Conservation (phyloP, 1,284 basidiomycete genomes). For the Ustilago vetiveriae region DNA sequence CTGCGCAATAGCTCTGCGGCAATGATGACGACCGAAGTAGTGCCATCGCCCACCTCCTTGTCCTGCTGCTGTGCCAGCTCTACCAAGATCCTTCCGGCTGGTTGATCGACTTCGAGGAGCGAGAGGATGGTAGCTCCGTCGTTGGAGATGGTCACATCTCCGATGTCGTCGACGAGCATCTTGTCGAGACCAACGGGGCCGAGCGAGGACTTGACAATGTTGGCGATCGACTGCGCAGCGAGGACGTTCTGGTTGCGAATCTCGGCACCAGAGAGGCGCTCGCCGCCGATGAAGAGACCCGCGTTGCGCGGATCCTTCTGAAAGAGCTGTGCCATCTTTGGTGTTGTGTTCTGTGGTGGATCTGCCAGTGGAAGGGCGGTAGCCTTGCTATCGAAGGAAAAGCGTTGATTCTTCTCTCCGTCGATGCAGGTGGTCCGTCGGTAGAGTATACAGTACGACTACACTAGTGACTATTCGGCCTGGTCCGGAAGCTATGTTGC, state of each 20-base stretch:
- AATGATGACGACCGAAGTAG: constrained; percentile 97
- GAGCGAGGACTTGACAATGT: constrained; percentile 95
- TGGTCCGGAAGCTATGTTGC: no score
- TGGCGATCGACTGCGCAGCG: constrained; percentile 94
- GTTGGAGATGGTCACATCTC: constrained; percentile 99
- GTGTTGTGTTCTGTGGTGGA: neutral
- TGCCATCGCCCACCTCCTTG: constrained; percentile 99
- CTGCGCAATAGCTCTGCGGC: constrained; percentile 93
- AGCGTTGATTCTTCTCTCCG: neutral
- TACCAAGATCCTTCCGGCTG: constrained; percentile 92
- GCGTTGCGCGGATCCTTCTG: constrained; percentile 65
- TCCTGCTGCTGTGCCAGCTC: constrained; percentile 99
- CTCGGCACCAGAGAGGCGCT: constrained; percentile 92
- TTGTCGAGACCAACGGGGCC: constrained; percentile 79
- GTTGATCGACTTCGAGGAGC: constrained; percentile 88
- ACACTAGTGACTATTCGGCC: no score
- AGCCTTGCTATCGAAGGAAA: neutral
- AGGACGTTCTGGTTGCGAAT: constrained; percentile 92
- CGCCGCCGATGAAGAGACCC: constrained; percentile 82
- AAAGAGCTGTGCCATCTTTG: constrained; percentile 65
- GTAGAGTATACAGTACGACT: no score
- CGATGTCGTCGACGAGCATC: constrained; percentile 97
- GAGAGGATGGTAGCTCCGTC: constrained; percentile 98
- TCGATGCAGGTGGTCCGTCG: neutral
- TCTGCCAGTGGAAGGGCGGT: neutral